Evolutionary conservation across 2,329 filamentous ascomycete genomes (phyloP), one percentile per base, ranked within the genome.

Genomic region (Penicillium rolfsii): DNA sequence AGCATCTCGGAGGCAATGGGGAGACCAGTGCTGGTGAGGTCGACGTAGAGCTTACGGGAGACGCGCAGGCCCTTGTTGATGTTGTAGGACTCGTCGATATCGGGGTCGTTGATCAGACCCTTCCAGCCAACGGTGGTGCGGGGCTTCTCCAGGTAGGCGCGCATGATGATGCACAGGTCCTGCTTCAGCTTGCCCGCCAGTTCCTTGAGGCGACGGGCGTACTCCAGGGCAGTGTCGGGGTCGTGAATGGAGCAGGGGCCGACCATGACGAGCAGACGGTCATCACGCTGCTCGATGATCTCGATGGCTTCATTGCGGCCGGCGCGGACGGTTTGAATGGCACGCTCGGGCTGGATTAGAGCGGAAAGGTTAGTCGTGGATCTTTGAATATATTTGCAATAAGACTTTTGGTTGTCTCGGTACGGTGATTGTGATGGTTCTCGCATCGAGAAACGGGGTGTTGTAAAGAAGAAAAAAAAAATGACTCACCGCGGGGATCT

Each of bases 91-190:
- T 95, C 89, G 79, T 99, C 92, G 76, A 99, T 97, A 73, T 98
- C 93, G 2, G 95, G 95, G 78, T 99, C 95, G 80, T 99, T 99
- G 85, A 99, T 97, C 77, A 99, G 84, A 55, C 95, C 95, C 82
- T 99, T 99, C 95, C 95, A 99, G 75, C 95, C 95, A 53, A 99
- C 93, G 0, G 95, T 99, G 53, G 95, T 99, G 63, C 95, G 89
- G 45, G 95, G 95, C 85, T 99, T 99, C 84, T 99, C 95, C 55
- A 99, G 89, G 85, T 99, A 99, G 74, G 93, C 93, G 71, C 95
- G 91, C 95, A 99, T 99, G 73, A 99, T 89, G 76, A 99, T 91
- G 77, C 89, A 89, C 50, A 99, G 85, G 76, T 98, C 93, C 70
- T 87, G 83, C 63, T 88, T 87, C 64, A 97, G 88, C 83, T 90